A percentile compares a stretch with the other conserved stretches of the same genome.
These are phyloP conservation scores for Paecilomyces fulvus DNA, from an alignment of 2,329 filamentous ascomycete species.

Conservation along the genomic window DNA sequence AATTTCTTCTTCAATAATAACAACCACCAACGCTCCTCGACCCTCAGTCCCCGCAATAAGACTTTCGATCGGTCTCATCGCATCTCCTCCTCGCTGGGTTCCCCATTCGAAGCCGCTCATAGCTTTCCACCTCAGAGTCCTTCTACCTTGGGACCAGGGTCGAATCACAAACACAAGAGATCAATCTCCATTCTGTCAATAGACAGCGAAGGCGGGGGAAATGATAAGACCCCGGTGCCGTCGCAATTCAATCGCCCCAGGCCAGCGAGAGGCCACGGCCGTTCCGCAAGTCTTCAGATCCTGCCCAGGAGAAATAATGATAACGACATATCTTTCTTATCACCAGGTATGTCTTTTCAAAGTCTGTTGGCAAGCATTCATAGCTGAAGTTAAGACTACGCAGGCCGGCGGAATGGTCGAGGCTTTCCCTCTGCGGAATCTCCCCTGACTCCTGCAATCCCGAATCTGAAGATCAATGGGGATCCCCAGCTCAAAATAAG, in stretches of 20 bases:
- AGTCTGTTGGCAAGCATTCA: background rate
- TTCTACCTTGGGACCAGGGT: constrained; percentile 22
- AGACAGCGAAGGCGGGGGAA: constrained; percentile 41
- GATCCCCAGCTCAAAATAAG: constrained; percentile 19
- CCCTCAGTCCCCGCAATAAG: constrained; percentile 24
- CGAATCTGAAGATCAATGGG: constrained; percentile 25
- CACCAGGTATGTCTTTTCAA: background rate
- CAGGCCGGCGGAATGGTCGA: constrained; percentile 25
- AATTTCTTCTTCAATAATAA: constrained; percentile 26
- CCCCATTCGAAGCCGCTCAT: constrained; percentile 28
- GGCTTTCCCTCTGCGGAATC: constrained; percentile 23
- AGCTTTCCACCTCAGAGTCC: constrained; percentile 32
- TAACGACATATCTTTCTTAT: constrained; percentile 21
- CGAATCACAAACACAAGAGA: constrained; percentile 50
- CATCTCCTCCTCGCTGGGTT: constrained; percentile 32
- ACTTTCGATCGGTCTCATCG: constrained; percentile 24
- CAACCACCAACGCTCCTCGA: constrained; percentile 26
- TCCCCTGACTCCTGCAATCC: constrained; percentile 18
- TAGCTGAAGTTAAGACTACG: constrained; percentile 11
- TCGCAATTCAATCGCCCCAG: constrained; percentile 38
- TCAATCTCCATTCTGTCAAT: constrained; percentile 79
- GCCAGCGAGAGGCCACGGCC: constrained; percentile 57
- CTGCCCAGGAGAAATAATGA: constrained; percentile 41
- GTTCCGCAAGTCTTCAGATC: constrained; percentile 77
- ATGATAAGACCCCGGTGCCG: constrained; percentile 22